Evolutionary conservation across 2,329 filamentous ascomycete species (phyloP), one percentile per base, ranked within the genome.

Genomic region (Sphaceloma murrayae): DNA sequence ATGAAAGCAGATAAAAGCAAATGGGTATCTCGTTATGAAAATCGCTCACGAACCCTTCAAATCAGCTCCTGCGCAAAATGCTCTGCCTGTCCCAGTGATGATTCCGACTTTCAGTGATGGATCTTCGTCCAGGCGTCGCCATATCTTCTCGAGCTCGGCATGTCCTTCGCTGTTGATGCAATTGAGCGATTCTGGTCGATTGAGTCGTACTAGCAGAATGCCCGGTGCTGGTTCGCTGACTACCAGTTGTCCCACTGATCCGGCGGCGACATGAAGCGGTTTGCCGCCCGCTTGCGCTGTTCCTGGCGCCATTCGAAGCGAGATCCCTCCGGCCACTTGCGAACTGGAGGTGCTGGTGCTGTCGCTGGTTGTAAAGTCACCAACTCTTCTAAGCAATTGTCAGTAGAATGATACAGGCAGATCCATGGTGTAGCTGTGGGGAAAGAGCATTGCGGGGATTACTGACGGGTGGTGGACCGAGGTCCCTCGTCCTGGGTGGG

Each of bases 21-120:
- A 26, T 2, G 30, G 40, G 18, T 13, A 19, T 32, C 22, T 26
- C 16, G 18, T 34, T 11, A 39, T 32, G 46, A 34, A 21, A 31
- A 32, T 14, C 26, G 16, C 24, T 26, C 9, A 34, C 50, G 39
- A 51, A 59, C 57, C 59, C 51, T 61, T 59, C 31, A 62, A 46
- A 52, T 62, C 60, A 14, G 59, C 58, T 13, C 60, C 60, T 16
- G 59, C 59, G 46, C 58, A 61, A 38, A 62, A 62, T 1, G 60
- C 59, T 21, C 58, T 47, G 1, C 60, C 60, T 7, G 52, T 59
- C 14, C 60, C 60, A 9, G 59, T 63, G 29, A 63, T 52, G 31
- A 63, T 57, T 11, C 55, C 58, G 0, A 58, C 58, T 11, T 48
- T 48, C 16, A 60, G 49, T 2, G 50, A 48, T 2, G 58, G 58